Evolutionary conservation across 176 grass and related monocot genomes (phyloP).

Genomic region (Thalia dealbata): DNA sequence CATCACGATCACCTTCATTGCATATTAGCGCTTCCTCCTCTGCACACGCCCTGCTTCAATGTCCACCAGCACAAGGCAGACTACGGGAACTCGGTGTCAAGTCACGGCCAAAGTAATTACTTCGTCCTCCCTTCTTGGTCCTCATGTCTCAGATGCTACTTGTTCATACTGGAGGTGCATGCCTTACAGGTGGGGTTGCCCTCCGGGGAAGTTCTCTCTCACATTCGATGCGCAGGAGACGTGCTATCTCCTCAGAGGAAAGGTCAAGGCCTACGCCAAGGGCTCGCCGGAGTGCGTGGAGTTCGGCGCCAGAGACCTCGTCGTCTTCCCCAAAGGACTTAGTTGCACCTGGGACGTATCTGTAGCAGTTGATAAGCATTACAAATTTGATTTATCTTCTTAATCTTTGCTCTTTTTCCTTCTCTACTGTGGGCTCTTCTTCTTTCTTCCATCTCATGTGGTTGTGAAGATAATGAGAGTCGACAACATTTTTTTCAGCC

Average conservation of each 20-base stretch:
- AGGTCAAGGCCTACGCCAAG: constrained; percentile 64
- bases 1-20: not conserved
- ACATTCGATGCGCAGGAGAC: constrained; percentile 81
- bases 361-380: constrained; percentile 76
- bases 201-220: constrained; percentile 67
- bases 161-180: too few relatives aligned
- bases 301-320: constrained; percentile 89
- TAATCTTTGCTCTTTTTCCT: too few relatives aligned
- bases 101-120: constrained; percentile 76
- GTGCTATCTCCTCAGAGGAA: constrained; percentile 81
- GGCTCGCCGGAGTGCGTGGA: constrained; percentile 64
- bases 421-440: too few relatives aligned
- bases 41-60: constrained; percentile 13
- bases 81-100: constrained; percentile 65
- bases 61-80: constrained; percentile 65
- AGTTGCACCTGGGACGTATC: constrained; percentile 91
- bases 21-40: not conserved
- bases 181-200: constrained; percentile 64
- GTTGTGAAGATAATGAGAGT: not conserved
- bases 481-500: not conserved
- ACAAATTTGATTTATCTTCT: constrained; percentile 71
- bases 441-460: too few relatives aligned
- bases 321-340: constrained; percentile 77
- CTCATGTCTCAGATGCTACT: too few relatives aligned
- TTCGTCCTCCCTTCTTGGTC: not conserved